phyloP scores from a whole-genome alignment of 495 filamentous ascomycete genomes.

The Immersiella caudata region DNA sequence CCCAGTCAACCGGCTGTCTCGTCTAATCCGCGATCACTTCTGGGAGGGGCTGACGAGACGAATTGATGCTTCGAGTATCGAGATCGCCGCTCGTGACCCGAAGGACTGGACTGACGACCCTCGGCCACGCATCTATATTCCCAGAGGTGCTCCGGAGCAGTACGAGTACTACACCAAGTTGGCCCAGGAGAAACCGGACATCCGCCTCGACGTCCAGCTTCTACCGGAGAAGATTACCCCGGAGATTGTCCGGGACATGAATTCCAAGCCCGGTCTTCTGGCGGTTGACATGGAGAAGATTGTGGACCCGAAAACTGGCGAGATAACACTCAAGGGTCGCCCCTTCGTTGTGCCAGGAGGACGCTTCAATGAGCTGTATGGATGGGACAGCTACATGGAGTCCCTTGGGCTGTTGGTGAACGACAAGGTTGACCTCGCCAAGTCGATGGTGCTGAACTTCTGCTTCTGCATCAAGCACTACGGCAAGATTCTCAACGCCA shows the following conservation, averaged over 20 bases:
- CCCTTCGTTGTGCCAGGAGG: conserved; percentile 97
- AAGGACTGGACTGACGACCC: conserved; percentile 92
- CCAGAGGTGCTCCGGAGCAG: conserved; percentile 81
- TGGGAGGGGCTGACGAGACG: conserved; percentile 86
- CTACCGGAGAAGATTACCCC: conserved; percentile 74
- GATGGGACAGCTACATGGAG: conserved; percentile 98
- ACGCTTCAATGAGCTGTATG: conserved; percentile 95
- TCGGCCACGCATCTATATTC: conserved; percentile 88
- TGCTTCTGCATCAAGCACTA: conserved; percentile 98
- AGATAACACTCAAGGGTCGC: conserved; percentile 71
- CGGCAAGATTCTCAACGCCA: conserved; percentile 96
- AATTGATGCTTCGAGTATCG: conserved; percentile 88
- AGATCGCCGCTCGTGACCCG: conserved; percentile 78
- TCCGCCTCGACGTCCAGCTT: conserved; percentile 82
- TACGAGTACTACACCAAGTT: conserved; percentile 82
- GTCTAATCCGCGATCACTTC: conserved; percentile 84
- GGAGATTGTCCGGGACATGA: conserved; percentile 70
- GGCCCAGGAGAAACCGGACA: conserved; percentile 71
- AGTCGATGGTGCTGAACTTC: conserved; percentile 93
- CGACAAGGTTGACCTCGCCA: conserved; percentile 79
- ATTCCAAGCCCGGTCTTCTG: conserved; percentile 82
- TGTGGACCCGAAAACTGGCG: conserved; percentile 62
- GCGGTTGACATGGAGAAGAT: conserved; percentile 86
- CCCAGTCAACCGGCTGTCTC: conserved; percentile 80
- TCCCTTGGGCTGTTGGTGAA: conserved; percentile 82